Percentiles rank a stretch among this genome's conserved stretches.
Conservation (phyloP, 2,329 filamentous ascomycete genomes). For the Cladosporium velox region DNA sequence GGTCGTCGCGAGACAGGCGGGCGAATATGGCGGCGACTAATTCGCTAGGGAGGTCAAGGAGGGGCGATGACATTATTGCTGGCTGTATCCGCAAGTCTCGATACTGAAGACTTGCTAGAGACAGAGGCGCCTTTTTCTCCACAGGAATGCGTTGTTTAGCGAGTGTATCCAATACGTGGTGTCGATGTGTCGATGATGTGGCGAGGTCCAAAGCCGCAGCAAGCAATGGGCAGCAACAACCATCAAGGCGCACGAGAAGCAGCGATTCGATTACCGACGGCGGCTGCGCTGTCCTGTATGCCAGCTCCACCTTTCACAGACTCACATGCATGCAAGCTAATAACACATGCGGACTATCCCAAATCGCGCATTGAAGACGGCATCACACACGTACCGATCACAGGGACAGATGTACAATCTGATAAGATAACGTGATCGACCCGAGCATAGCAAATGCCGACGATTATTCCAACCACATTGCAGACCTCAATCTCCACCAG, state of each 20-base stretch:
- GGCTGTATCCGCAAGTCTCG: not conserved
- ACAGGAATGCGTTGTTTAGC: no score
- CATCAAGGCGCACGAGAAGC: not conserved
- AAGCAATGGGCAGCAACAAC: not conserved
- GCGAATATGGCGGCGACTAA: slow-evolving; percentile 44
- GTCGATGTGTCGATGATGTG: not conserved
- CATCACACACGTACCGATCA: not conserved
- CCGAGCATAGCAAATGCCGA: not conserved
- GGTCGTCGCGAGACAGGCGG: slow-evolving; percentile 36
- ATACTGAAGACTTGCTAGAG: not conserved
- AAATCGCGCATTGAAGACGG: not conserved
- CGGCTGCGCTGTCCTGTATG: not conserved
- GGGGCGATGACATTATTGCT: slow-evolving; percentile 6
- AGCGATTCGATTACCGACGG: not conserved
- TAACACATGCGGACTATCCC: not conserved
- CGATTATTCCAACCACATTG: no score
- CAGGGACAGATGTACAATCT: not conserved
- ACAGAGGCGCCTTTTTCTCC: not conserved
- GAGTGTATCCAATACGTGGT: no score
- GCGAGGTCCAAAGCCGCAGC: not conserved
- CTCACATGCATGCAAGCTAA: not conserved
- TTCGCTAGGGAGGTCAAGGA: slow-evolving; percentile 43
- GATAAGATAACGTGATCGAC: not conserved
- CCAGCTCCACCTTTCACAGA: not conserved
- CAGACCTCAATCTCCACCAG: no score